Evolutionary conservation across 2,329 filamentous ascomycete species (phyloP).

Genomic region (Sporothrix variecibatus): DNA sequence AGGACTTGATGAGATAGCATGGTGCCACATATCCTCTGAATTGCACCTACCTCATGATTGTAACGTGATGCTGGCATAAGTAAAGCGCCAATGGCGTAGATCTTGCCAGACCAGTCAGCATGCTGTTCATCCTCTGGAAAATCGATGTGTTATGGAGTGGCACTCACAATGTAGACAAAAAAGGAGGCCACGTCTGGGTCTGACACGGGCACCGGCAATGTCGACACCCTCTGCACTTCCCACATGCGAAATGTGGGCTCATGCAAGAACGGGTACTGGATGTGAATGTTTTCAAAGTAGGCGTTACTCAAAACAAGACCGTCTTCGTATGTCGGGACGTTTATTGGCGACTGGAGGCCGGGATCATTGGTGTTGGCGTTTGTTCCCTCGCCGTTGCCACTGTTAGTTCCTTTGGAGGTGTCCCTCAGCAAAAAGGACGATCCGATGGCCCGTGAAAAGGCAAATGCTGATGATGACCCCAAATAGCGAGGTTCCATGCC

Average conservation of each 20-base stretch:
- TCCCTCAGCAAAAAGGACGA: constrained; percentile 28
- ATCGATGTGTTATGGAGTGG: no score
- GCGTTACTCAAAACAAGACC: constrained; percentile 34
- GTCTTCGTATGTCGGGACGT: constrained; percentile 26
- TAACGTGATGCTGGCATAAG: background rate
- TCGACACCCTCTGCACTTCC: background rate
- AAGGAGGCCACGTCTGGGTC: background rate
- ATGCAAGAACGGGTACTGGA: constrained; percentile 41
- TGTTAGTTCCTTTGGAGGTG: background rate
- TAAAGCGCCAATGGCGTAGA: constrained; percentile 20
- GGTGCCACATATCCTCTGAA: no score
- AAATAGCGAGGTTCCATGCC: constrained; percentile 43
- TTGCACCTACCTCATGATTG: background rate
- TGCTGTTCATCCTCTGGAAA: no score
- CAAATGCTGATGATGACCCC: constrained; percentile 40
- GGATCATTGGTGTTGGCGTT: background rate
- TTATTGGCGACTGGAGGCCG: background rate
- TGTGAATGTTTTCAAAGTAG: constrained; percentile 40
- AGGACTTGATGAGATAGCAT: no score
- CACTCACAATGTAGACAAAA: constrained; percentile 14
- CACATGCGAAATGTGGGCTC: constrained; percentile 32
- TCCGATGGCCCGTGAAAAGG: constrained; percentile 38
- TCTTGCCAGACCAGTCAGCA: background rate
- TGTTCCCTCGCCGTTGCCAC: background rate
- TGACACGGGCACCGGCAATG: background rate